Evolutionary conservation across 345 rosid genomes (phyloP).

Genomic region (Luvunga scandens): DNA sequence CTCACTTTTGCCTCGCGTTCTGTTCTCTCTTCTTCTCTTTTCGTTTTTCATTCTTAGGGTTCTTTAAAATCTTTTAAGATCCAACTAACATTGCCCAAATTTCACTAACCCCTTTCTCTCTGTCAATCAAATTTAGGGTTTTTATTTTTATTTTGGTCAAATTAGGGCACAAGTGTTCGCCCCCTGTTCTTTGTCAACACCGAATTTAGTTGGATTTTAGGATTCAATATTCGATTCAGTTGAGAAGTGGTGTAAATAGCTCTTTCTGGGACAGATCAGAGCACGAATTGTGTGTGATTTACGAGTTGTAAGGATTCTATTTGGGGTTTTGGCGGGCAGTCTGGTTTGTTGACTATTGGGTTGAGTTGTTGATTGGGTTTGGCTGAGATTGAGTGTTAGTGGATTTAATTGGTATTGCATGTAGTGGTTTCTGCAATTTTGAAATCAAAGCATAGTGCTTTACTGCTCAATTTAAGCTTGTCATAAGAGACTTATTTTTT

Average conservation of each 20-base stretch:
- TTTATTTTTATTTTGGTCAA: conserved; percentile 15
- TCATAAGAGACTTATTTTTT: conserved; percentile 31
- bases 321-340: conserved; percentile 5
- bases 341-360: conserved; percentile 45
- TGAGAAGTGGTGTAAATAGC: conserved; percentile 16
- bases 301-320: conserved; percentile 11
- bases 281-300: conserved; percentile 23
- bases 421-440: conserved; percentile 28
- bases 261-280: conserved; percentile 34
- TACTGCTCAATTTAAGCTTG: conserved; percentile 27
- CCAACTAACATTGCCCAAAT: conserved; percentile 39
- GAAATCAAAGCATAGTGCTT: conserved; percentile 22
- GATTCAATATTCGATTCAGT: conserved; percentile 25
- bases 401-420: conserved; percentile 24
- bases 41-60: conserved; percentile 8
- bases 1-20: conserved; percentile 1
- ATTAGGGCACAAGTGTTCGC: background rate
- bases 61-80: conserved; percentile 43
- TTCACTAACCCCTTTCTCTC: conserved; percentile 15
- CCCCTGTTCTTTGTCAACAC: background rate
- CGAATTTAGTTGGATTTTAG: conserved; percentile 14
- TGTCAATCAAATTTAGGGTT: conserved; percentile 32
- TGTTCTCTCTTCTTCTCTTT: background rate
- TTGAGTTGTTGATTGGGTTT: conserved; percentile 25
- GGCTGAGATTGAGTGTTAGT: conserved; percentile 24